phyloP scores from a whole-genome alignment of 2,329 filamentous ascomycete genomes.

The Helotiales sp. region DNA sequence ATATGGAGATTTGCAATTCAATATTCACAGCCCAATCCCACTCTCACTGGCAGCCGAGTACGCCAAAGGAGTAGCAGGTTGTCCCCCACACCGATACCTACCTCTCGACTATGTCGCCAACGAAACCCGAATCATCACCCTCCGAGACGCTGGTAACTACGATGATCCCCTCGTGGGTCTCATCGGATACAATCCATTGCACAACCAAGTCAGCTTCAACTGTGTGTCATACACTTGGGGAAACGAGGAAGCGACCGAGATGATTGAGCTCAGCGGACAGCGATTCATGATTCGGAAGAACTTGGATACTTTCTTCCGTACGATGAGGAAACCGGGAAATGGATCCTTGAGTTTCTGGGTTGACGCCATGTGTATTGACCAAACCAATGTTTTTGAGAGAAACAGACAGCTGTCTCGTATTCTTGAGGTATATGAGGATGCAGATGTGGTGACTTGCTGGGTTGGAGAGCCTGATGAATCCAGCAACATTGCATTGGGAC shows the following conservation, averaged over 20 bases:
- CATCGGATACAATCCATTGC: constrained; percentile 17
- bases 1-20: neutral
- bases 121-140: constrained; percentile 15
- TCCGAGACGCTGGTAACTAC: constrained; percentile 15
- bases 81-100: constrained; percentile 16
- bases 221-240: constrained; percentile 27
- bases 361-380: constrained; percentile 29
- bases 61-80: neutral
- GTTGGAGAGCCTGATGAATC: constrained; percentile 16
- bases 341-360: constrained; percentile 19
- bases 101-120: constrained; percentile 21
- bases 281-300: constrained; percentile 19
- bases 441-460: constrained; percentile 16
- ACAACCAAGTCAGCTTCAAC: constrained; percentile 15
- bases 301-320: constrained; percentile 15
- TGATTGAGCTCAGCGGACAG: constrained; percentile 21
- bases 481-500: constrained; percentile 13
- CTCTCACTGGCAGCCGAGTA: constrained; percentile 2
- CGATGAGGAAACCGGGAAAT: constrained; percentile 7
- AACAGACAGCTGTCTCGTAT: constrained; percentile 25
- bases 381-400: constrained; percentile 17
- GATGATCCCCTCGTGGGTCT: constrained; percentile 15
- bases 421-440: constrained; percentile 24
- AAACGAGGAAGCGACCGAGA: constrained; percentile 11
- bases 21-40: constrained; percentile 13